Evolutionary conservation across 1,284 basidiomycete species (phyloP), one percentile per base, ranked within the genome.

Genomic region (Porodaedalea pini): DNA sequence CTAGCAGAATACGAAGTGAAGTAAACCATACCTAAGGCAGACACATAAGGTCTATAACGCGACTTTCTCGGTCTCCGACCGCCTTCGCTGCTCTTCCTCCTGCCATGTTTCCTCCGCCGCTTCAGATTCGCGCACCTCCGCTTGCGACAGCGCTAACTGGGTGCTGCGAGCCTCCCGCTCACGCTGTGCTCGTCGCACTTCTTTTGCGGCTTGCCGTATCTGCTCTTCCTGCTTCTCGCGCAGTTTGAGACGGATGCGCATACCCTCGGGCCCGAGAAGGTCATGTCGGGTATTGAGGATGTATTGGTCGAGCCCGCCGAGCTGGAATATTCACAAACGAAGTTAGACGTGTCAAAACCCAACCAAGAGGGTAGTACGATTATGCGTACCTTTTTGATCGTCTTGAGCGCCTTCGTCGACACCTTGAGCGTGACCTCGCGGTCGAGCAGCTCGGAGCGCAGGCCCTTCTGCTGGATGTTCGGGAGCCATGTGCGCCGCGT

Each of bases 401-500:
- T 90, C 68, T 79, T 82, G 68, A 94, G 67, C 3, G 89, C 89
- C 31, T 85, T 74, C 23, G 88, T 82, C 0, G 90, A 88, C 51
- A 93, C 71, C 66, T 89, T 90, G 23, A 92, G 71, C 56, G 76
- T 75, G 3, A 94, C 63, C 45, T 73, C 74, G 53, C 77, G 69
- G 29, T 78, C 80, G 41, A 93, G 70, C 1, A 82, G 70, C 15
- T 88, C 86, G 6, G 88, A 91, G 62, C 74, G 79, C 47, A 93
- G 65, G 2, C 82, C 80, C 69, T 92, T 91, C 58, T 75, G 74
- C 63, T 92, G 90, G 17, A 92, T 78, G 71, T 97, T 97, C 23
- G 94, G 91, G 25, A 91, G 75, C 94, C 94, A 97, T 44, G 84
- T 82, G 44, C 94, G 77, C 51, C 90, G 86, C n/a, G 94, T 95